A percentile compares a stretch with the other conserved stretches of the same genome.
phyloP scores from a whole-genome alignment of 768 basidiomycete species.

The Russula dissimulans region DNA sequence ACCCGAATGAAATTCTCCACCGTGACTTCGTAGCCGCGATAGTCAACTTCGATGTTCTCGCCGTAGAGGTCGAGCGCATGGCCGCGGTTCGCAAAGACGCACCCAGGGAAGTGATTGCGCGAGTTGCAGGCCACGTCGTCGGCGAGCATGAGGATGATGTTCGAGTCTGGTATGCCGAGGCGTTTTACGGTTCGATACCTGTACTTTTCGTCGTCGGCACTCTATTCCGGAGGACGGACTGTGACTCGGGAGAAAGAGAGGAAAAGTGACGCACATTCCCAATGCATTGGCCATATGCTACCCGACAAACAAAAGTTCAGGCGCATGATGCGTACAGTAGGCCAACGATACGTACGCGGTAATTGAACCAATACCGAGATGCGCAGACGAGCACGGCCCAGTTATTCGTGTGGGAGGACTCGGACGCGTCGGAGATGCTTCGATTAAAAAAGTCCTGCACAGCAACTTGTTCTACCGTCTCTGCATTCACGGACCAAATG shows the following conservation, averaged over 20 bases:
- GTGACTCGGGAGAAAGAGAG: too few relatives aligned
- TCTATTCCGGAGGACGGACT: not conserved
- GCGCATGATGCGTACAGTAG: not conserved
- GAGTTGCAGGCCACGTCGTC: constrained; percentile 94
- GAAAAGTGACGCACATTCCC: constrained; percentile 64
- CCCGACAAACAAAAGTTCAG: not conserved
- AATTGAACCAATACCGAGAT: constrained; percentile 98
- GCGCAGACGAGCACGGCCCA: constrained; percentile 97
- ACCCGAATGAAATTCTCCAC: constrained; percentile 94
- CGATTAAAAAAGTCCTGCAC: constrained; percentile 5
- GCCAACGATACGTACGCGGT: constrained; percentile 52
- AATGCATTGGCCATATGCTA: constrained; percentile 98
- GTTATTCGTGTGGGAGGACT: constrained; percentile 76
- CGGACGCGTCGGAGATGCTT: constrained; percentile 9
- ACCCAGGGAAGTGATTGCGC: constrained; percentile 85
- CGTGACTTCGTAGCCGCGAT: constrained; percentile 95
- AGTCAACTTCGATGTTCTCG: constrained; percentile 96
- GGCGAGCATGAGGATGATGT: constrained; percentile 98
- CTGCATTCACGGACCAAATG: not conserved
- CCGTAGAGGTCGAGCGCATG: constrained; percentile 85
- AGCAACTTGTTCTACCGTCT: not conserved
- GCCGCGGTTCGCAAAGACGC: constrained; percentile 84
- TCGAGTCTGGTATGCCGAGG: constrained; percentile 94
- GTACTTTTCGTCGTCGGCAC: not conserved
- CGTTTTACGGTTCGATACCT: constrained; percentile 99